A percentile compares a stretch with the other conserved stretches of the same genome.
Evolutionary conservation across 371 early-diverging fungal genomes (phyloP).

Genomic region (Capillidium heterosporum): DNA sequence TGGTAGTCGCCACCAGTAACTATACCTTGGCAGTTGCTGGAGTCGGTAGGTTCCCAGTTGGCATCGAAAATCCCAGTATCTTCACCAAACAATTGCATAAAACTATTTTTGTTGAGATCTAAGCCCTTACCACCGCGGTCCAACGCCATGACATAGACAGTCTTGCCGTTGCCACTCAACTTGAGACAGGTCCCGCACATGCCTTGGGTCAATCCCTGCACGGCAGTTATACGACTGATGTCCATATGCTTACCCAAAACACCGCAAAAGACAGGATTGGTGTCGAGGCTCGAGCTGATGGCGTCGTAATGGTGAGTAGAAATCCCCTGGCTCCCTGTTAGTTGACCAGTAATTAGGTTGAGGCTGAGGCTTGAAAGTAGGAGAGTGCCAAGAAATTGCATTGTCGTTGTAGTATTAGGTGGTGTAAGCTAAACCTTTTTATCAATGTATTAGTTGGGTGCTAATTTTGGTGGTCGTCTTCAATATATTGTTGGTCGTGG

Average conservation of each 20-base stretch:
- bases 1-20: slow-evolving; percentile 1
- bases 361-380: too few relatives aligned
- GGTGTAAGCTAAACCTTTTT: too few relatives aligned
- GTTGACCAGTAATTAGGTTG: too few relatives aligned
- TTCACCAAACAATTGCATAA: slow-evolving; percentile 13
- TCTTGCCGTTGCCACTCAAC: slow-evolving; percentile 14
- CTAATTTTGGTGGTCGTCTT: too few relatives aligned
- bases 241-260: slow-evolving; percentile 27
- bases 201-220: slow-evolving; percentile 18
- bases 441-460: too few relatives aligned
- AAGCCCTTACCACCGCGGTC: slow-evolving; percentile 29
- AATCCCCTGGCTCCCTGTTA: background rate
- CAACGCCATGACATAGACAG: slow-evolving; percentile 27
- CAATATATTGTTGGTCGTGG: too few relatives aligned
- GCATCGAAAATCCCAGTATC: slow-evolving; percentile 15
- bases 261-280: slow-evolving; percentile 25
- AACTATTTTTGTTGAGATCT: slow-evolving; percentile 19
- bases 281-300: background rate
- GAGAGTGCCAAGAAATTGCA: too few relatives aligned
- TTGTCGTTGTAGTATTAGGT: too few relatives aligned
- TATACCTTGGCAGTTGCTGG: slow-evolving; percentile 9
- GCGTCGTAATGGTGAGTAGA: slow-evolving; percentile 1
- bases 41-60: slow-evolving; percentile 12
- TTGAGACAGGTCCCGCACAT: slow-evolving; percentile 29
- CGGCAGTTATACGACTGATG: slow-evolving; percentile 27